Percentiles rank a stretch among this genome's conserved stretches.
Evolutionary conservation across 805 yeast genomes (phyloP).

Genomic region (Pichia heedii): DNA sequence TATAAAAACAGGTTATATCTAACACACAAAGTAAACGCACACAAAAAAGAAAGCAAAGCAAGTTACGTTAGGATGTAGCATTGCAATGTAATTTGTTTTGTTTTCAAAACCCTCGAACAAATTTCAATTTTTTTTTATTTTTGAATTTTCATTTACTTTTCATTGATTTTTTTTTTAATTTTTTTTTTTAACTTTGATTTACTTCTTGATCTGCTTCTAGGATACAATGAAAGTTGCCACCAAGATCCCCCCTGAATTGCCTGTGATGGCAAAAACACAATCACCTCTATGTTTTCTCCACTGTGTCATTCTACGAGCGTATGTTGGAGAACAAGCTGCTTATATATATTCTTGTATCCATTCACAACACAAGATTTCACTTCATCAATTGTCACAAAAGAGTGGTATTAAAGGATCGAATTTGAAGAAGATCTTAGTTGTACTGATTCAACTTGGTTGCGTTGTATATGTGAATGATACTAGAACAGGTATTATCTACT

Average conservation of each 20-base stretch:
- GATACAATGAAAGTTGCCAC: neutral
- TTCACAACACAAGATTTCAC: conserved; percentile 57
- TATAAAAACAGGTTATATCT: no score
- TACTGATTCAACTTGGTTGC: conserved; percentile 72
- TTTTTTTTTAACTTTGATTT: no score
- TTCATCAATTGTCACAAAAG: conserved; percentile 41
- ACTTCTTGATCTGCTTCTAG: neutral
- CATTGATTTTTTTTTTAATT: no score
- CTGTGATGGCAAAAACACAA: conserved; percentile 38
- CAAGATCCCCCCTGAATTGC: conserved; percentile 17
- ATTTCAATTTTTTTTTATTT: no score
- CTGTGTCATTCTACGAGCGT: conserved; percentile 42
- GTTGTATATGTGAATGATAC: conserved; percentile 45
- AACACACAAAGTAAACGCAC: no score
- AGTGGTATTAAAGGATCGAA: conserved; percentile 39
- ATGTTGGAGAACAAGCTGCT: conserved; percentile 69
- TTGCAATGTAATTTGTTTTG: no score
- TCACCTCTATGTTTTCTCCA: conserved; percentile 55
- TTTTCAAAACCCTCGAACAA: no score
- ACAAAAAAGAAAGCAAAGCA: no score
- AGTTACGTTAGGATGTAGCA: no score
- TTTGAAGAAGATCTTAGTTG: conserved; percentile 60
- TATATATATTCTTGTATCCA: conserved; percentile 49
- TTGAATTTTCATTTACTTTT: no score
- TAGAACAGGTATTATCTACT: conserved; percentile 26